Base-by-base conservation (phyloP, 352 stramenopile species). In the Aphanomyces euteiches region DNA sequence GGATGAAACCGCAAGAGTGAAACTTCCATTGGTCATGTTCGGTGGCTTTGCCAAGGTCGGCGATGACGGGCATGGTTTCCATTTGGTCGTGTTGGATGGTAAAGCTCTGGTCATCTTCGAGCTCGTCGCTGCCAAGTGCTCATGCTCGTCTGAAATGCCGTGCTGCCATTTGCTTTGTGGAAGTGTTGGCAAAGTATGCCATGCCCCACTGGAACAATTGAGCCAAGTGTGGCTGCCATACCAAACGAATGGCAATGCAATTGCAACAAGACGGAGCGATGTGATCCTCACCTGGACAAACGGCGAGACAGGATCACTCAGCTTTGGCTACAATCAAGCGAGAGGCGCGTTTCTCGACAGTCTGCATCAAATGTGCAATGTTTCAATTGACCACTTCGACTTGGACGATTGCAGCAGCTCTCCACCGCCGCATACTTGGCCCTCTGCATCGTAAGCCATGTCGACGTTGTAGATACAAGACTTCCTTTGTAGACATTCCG, bases 241-340 rank as follows among this genome's bases (percentile, higher is more conserved):
- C 54, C 28, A 63, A 19, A 70, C 64, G 12, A 28, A 61, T n/a
- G 64, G 64, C 7, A 36, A 34, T 10, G 47, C 64, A 7, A 36
- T 70, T n/a, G 64, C 64, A 5, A 61, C 64, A 6, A 37, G 64
- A 17, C 48, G 64, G 10, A 70, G 47, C 39, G 64, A 70, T 34
- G 36, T 70, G 8, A 15, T 70, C 6, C 38, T 70, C 21, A 38
- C 8, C 7, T 45, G 43, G 48, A 15, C 40, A n/a, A 40, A 53
- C 50, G 7, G 19, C 4, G 47, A 39, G 4, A 63, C 37, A 7
- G n/a, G 53, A 10, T 70, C 47, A 50, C 36, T 70, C 17, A 39
- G 5, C 36, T 70, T 70, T 61, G 13, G n/a, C 39, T 58, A 70
- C 39, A 70, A 70, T 34, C 19, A 41, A 45, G 45, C 64, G 12